phyloP scores from a whole-genome alignment of 306 rosid genomes.

The Cyamopsis tetragonoloba region DNA sequence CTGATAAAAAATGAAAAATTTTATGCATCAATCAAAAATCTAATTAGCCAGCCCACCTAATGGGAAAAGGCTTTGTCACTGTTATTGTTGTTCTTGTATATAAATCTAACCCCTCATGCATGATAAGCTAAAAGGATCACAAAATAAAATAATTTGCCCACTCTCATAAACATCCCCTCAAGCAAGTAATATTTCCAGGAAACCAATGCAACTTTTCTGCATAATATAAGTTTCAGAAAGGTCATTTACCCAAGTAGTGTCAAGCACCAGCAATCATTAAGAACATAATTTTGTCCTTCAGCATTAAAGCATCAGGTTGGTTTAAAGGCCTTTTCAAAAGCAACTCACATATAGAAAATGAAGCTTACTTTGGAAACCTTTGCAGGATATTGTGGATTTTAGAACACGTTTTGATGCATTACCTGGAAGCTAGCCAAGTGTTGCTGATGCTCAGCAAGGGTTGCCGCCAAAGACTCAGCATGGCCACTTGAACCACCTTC shows the following conservation, averaged over 20 bases:
- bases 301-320: neutral
- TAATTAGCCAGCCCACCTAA: too few species aligned
- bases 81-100: too few species aligned
- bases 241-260: neutral
- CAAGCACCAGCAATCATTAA: neutral
- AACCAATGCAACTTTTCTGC: neutral
- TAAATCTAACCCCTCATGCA: neutral
- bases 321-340: neutral
- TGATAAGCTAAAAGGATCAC: neutral
- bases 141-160: neutral
- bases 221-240: neutral
- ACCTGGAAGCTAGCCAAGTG: constrained; percentile 99
- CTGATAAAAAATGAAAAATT: neutral
- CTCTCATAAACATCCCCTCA: neutral
- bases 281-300: neutral
- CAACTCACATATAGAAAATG: neutral
- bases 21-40: too few species aligned
- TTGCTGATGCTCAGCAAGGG: constrained; percentile 98
- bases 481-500: constrained; percentile 88
- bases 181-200: constrained; percentile 1
- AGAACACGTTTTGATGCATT: constrained; percentile 20
- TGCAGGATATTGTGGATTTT: constrained; percentile 1
- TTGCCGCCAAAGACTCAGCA: constrained; percentile 85
- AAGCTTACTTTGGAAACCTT: neutral
- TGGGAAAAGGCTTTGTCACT: too few species aligned